Base-by-base conservation (phyloP, 2,329 filamentous ascomycete genomes). In the Trichocomaceae sp. region DNA sequence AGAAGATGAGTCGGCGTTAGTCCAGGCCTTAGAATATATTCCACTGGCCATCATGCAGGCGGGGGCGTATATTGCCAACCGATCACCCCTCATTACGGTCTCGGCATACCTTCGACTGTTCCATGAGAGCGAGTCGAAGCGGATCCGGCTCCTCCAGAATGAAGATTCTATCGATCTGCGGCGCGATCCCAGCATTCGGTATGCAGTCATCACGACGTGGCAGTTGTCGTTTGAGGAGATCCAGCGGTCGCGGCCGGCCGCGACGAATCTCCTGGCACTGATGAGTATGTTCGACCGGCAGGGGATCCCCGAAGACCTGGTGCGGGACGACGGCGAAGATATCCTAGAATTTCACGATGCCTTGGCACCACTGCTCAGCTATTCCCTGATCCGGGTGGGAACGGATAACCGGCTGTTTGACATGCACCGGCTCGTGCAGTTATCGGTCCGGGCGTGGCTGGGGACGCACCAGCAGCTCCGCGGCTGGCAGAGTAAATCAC, bases 171-270 rank as follows among this genome's bases (percentile, higher is more conserved):
- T 23, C 62, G 33, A 37, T 37, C 61, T 66, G 8, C 57, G 58
- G 33, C 58, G 64, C 54, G 62, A 67, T 33, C 45, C 50, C 37
- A 54, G 60, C 19, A 61, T 61, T 2, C 59, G 60, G 12, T 65
- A 66, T 46, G 61, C 62, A 1, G 60, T 69, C 33, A 13, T 67
- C 15, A 26, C 57, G 4, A 71, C 68, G 1, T 71, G 62, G 68
- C 63, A 65, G 47, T 65, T 71, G 23, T 66, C 68, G 1, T 71
- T 70, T 54, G 61, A 69, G 9, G 42, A 63, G n/a, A 65, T 71
- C n/a, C n/a, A n/a, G n/a, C n/a, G n/a, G n/a, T 19, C 59, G 47
- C 58, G 57, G 26, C 62, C 55, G 23, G 59, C 59, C 2, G 66
- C 68, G 12, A 60, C 62, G 12, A 57, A 63, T 15, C 55, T 68